Conservation (phyloP, 345 rosid genomes). For the Streptanthus diversifolius region DNA sequence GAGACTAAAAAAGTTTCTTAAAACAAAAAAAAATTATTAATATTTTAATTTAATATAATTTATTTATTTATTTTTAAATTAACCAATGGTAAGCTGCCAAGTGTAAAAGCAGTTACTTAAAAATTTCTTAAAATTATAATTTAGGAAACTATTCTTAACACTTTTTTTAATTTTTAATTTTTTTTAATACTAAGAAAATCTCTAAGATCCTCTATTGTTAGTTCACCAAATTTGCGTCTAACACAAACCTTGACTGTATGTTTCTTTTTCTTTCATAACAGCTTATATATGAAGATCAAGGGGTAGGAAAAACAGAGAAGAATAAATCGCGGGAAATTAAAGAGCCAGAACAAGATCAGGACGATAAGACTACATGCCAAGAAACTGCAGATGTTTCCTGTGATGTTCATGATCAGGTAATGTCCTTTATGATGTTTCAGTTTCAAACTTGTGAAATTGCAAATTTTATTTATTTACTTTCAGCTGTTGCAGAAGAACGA, state of each 20-base stretch:
- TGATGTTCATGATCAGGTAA: conserved; percentile 18
- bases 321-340: neutral
- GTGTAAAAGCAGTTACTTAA: no score
- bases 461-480: neutral
- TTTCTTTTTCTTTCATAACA: conserved; percentile 17
- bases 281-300: conserved; percentile 33
- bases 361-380: neutral
- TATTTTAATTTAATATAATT: no score
- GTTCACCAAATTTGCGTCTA: neutral
- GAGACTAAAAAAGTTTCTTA: no score
- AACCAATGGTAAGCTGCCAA: no score
- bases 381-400: conserved; percentile 30
- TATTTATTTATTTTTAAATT: no score
- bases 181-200: no score
- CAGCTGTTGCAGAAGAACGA: conserved; percentile 16
- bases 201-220: no score
- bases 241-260: neutral
- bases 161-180: no score
- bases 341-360: conserved; percentile 5
- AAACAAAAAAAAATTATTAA: no score
- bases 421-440: neutral
- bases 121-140: no score
- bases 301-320: conserved; percentile 13
- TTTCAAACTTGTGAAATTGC: neutral
- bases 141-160: no score